Evolutionary conservation across 208 protist genomes (phyloP), one percentile per base, ranked within the genome.

Genomic region (Endotrypanum monterogeii): DNA sequence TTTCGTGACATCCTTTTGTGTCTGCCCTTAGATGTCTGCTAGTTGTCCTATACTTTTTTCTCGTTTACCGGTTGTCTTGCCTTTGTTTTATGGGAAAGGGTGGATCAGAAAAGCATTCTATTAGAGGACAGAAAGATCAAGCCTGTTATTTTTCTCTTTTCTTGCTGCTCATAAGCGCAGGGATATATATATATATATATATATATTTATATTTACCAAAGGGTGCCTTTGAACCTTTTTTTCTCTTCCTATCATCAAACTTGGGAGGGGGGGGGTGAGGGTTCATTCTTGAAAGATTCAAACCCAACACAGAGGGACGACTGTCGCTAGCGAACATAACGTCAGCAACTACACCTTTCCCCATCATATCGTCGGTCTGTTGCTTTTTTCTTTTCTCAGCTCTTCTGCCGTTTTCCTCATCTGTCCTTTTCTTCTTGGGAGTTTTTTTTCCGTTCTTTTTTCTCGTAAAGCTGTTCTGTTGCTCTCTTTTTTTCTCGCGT

Each of bases 401-500:
- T 20, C 30, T 58, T 39, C 39, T 63, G 9, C 28, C 37, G 7
- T 76, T 41, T 76, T 58, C 35, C 23, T 39, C 37, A 23, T 68
- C 71, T 55, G 8, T 61, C 32, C 39, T 51, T 73, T 71, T n/a
- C 56, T 76, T 57, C 63, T 48, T 30, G 30, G 37, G 58, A 9
- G 20, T 74, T 41, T 51, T 9, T 71, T 44, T 70, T 39, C 3
- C 58, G 9, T 9, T 9, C 41, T 72, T 78, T 78, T 78, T 32
- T 55, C 67, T 70, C 55, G 20, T 7, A 28, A 32, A 25, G 20
- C 62, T 62, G 18, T 72, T 78, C 14, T 9, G 7, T 16, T 46
- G 30, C 14, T 63, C 32, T 35, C n/a, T n/a, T n/a, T n/a, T n/a
- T n/a, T n/a, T 46, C n/a, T n/a, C 5, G 16, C 8, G 58, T 35